Conservation (phyloP, 768 basidiomycete genomes). For the Lenzites betulinus region DNA sequence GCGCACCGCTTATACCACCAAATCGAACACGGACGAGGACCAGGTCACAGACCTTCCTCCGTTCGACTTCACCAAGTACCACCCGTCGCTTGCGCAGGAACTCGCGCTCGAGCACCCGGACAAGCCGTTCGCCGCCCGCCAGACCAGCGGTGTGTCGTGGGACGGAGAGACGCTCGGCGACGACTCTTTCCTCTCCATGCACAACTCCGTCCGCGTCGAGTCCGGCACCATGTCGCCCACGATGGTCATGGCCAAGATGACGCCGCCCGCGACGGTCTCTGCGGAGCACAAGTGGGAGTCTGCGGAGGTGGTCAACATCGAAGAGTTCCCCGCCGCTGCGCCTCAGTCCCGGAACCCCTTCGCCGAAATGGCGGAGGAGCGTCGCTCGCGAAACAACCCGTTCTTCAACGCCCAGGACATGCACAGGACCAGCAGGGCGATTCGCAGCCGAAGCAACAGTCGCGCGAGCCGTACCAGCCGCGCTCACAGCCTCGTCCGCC, state of each 20-base stretch:
- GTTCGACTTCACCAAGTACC: constrained; percentile 58
- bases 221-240: constrained; percentile 53
- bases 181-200: constrained; percentile 52
- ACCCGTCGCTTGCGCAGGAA: constrained; percentile 51
- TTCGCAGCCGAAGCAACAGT: constrained; percentile 33
- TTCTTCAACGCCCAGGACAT: constrained; percentile 43
- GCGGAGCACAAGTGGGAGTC: constrained; percentile 66
- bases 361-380: constrained; percentile 32
- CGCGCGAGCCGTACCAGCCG: constrained; percentile 22
- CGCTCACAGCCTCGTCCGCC: constrained; percentile 17
- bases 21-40: constrained; percentile 40
- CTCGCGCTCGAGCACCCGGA: constrained; percentile 47
- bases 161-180: constrained; percentile 48
- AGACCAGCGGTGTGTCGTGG: constrained; percentile 51
- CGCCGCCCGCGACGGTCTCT: constrained; percentile 55
- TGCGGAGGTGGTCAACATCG: constrained; percentile 58
- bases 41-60: constrained; percentile 29
- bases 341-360: constrained; percentile 33
- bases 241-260: constrained; percentile 55
- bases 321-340: constrained; percentile 33
- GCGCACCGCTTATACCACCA: constrained; percentile 52
- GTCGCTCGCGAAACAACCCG: constrained; percentile 44
- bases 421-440: constrained; percentile 18
- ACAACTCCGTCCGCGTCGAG: constrained; percentile 38
- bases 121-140: constrained; percentile 44